These are phyloP conservation scores for Cardamine chenopodiifolia DNA, from an alignment of 345 rosid genomes.

Conservation along the genomic window DNA sequence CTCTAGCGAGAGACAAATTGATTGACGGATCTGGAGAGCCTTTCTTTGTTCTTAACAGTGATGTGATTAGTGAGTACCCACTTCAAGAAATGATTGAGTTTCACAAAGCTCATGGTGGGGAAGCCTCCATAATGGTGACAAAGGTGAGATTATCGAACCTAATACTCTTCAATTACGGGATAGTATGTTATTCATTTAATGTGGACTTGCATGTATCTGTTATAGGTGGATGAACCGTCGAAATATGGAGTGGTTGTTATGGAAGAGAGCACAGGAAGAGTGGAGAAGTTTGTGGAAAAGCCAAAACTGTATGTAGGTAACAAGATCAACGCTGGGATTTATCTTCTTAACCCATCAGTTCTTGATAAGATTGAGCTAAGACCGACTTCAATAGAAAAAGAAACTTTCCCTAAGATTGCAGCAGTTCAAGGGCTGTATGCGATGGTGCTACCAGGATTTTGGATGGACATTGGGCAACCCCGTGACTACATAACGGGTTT, in stretches of 20 bases:
- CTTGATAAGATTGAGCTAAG: conserved; percentile 85
- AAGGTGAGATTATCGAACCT: conserved; percentile 55
- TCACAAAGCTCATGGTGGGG: conserved; percentile 92
- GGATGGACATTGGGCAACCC: conserved; percentile 99
- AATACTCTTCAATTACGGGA: not conserved
- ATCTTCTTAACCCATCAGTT: conserved; percentile 86
- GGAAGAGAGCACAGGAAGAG: conserved; percentile 84
- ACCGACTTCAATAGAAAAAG: conserved; percentile 97
- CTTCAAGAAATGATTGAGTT: conserved; percentile 80
- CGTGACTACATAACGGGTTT: conserved; percentile 91
- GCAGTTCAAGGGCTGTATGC: conserved; percentile 74
- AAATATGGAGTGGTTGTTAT: conserved; percentile 97
- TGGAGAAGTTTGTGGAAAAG: conserved; percentile 91
- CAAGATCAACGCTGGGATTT: conserved; percentile 97
- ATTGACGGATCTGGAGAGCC: conserved; percentile 82
- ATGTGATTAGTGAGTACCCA: conserved; percentile 98
- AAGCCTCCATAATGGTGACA: conserved; percentile 99
- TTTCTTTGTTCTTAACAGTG: conserved; percentile 97
- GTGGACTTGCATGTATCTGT: not conserved
- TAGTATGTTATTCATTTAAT: conserved; percentile 8
- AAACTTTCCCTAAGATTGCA: conserved; percentile 96
- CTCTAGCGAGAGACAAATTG: conserved; percentile 92
- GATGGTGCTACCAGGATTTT: conserved; percentile 95
- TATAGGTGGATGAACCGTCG: conserved; percentile 96
- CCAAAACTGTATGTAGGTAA: conserved; percentile 92